Percentiles rank a stretch among this genome's conserved stretches.
Conservation (phyloP, 306 rosid species). For the Ceratonia siliqua region DNA sequence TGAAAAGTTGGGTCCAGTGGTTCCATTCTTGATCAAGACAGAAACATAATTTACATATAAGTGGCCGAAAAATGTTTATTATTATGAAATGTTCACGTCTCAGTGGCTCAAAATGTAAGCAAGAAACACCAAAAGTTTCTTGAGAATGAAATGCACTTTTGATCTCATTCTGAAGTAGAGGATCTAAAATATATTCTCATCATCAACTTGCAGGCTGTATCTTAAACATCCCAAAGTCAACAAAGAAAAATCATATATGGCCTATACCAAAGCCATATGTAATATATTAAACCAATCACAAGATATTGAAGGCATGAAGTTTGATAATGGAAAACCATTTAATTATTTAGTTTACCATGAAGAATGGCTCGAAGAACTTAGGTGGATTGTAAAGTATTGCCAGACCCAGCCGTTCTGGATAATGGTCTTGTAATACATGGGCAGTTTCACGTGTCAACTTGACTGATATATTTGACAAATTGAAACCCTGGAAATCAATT, state of each 20-base stretch:
- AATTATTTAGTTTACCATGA: constrained; percentile 54
- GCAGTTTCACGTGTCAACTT: constrained; percentile 86
- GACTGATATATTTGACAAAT: constrained; percentile 72
- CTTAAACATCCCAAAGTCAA: constrained; percentile 16
- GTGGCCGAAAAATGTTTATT: not conserved
- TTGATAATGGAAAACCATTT: not conserved
- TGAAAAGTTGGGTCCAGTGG: constrained; percentile 11
- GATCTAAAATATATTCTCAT: constrained; percentile 27
- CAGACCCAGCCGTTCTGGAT: constrained; percentile 88
- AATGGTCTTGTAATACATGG: constrained; percentile 77
- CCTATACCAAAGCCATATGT: constrained; percentile 9
- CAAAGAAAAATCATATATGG: constrained; percentile 3
- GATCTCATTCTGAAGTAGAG: constrained; percentile 5
- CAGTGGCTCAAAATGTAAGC: constrained; percentile 14
- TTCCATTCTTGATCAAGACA: constrained; percentile 17
- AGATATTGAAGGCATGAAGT: constrained; percentile 14
- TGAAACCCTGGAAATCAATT: constrained; percentile 85
- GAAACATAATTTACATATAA: not conserved
- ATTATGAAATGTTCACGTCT: not conserved
- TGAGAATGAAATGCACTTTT: not conserved
- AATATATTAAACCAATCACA: not conserved
- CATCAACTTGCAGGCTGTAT: not conserved
- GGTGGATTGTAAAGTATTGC: constrained; percentile 89
- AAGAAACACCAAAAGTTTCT: not conserved
- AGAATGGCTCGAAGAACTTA: constrained; percentile 89